phyloP scores from a whole-genome alignment of 129 eudicot genomes.

The Artemisia argyi region DNA sequence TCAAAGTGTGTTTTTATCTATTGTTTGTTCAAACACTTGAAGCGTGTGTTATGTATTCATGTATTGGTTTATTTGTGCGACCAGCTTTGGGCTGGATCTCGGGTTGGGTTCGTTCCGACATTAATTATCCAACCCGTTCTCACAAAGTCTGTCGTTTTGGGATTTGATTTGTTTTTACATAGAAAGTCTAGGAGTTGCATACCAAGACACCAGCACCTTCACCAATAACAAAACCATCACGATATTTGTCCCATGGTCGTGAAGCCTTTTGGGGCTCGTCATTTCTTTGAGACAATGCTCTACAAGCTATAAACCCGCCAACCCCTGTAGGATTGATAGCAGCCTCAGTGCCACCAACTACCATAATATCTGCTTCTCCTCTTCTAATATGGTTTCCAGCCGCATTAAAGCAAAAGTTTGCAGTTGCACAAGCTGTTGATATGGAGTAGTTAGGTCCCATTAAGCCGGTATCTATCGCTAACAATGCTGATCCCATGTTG shows the following conservation, averaged over 20 bases:
- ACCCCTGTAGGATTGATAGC: constrained; percentile 61
- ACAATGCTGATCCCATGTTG: constrained; percentile 84
- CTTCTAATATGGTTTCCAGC: constrained; percentile 82
- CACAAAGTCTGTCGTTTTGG: too few species aligned
- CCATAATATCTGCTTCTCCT: constrained; percentile 80
- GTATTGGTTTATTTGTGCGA: too few species aligned
- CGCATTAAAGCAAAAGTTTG: constrained; percentile 74
- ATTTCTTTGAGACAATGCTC: constrained; percentile 53
- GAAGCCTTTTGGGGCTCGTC: constrained; percentile 52
- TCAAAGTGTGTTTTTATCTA: background rate
- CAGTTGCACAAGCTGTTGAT: constrained; percentile 84
- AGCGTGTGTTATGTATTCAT: too few species aligned
- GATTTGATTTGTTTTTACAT: background rate
- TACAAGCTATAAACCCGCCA: constrained; percentile 82
- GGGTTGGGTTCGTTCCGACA: too few species aligned
- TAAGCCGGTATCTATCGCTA: constrained; percentile 77
- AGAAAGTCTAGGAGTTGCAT: constrained; percentile 18
- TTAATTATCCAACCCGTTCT: too few species aligned
- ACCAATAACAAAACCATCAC: constrained; percentile 69
- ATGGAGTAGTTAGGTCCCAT: constrained; percentile 93
- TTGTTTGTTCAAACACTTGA: too few species aligned
- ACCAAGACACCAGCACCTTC: constrained; percentile 50
- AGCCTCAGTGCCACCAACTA: constrained; percentile 84
- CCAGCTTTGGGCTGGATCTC: too few species aligned
- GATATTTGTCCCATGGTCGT: constrained; percentile 77